Percentiles rank a stretch among this genome's conserved stretches.
Evolutionary conservation across 108 stramenopile genomes (phyloP).

Genomic region (Cyclotella atomus): DNA sequence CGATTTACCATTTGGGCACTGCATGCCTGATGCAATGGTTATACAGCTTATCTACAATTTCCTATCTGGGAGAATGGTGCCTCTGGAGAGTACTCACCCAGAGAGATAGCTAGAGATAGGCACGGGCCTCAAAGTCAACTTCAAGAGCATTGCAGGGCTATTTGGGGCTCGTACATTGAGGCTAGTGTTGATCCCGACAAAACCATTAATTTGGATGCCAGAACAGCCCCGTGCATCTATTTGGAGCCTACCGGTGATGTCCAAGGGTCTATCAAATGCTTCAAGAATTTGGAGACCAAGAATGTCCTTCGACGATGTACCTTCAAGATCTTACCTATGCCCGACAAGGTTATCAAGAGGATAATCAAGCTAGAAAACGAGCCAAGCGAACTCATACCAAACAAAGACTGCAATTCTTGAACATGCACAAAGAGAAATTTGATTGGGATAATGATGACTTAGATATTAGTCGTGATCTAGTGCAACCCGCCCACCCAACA

Average conservation of each 20-base stretch:
- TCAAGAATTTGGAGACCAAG: constrained; percentile 26
- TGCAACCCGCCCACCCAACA: background rate
- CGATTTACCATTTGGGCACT: constrained; percentile 3
- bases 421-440: background rate
- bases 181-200: constrained; percentile 18
- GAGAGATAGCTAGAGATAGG: constrained; percentile 9
- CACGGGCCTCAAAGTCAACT: constrained; percentile 11
- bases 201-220: constrained; percentile 15
- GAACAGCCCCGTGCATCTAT: constrained; percentile 12
- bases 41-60: constrained; percentile 8
- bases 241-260: constrained; percentile 18
- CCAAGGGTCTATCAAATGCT: constrained; percentile 27
- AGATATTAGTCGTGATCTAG: background rate
- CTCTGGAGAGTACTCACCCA: constrained; percentile 13
- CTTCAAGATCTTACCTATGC: constrained; percentile 24
- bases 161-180: constrained; percentile 34
- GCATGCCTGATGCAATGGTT: constrained; percentile 1
- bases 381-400: background rate
- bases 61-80: constrained; percentile 28
- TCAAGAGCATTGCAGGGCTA: constrained; percentile 18
- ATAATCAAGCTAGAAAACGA: constrained; percentile 13
- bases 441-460: background rate
- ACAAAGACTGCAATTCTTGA: background rate
- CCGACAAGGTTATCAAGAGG: constrained; percentile 22
- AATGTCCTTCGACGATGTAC: constrained; percentile 4